Evolutionary conservation across 2,329 filamentous ascomycete genomes (phyloP).

Genomic region (Hypoxylon sp.): DNA sequence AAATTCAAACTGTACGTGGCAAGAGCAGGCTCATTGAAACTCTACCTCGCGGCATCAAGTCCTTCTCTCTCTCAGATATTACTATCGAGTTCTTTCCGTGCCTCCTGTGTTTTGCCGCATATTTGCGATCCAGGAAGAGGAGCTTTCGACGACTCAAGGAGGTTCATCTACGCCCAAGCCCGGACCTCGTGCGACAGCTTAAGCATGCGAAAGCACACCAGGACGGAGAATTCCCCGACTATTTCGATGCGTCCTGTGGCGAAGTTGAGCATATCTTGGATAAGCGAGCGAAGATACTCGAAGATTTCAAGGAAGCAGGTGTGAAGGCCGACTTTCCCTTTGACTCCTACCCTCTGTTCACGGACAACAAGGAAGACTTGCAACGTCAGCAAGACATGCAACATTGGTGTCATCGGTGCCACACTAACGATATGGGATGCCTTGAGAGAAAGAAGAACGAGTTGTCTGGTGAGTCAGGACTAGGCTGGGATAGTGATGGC

Average conservation of each 20-base stretch:
- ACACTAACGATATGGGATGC: not conserved
- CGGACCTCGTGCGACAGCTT: not conserved
- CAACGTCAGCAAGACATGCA: constrained; percentile 3
- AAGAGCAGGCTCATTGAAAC: no score
- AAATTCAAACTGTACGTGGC: no score
- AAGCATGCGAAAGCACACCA: constrained; percentile 11
- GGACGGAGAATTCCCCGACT: not conserved
- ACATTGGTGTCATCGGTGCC: constrained; percentile 29
- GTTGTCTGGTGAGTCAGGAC: no score
- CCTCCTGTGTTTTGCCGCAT: no score
- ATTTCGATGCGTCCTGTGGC: not conserved
- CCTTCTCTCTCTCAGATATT: constrained; percentile 25
- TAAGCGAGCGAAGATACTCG: no score
- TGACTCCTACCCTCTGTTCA: constrained; percentile 9
- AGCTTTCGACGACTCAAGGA: constrained; percentile 5
- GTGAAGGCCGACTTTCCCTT: not conserved
- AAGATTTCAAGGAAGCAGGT: not conserved
- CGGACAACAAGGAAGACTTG: not conserved
- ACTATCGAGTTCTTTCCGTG: constrained; percentile 14
- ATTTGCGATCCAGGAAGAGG: no score
- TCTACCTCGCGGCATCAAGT: no score
- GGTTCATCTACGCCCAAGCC: constrained; percentile 11
- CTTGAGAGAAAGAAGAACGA: not conserved
- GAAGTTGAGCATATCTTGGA: not conserved
- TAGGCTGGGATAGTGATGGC: no score